Evolutionary conservation across 148 eudicot genomes (phyloP).

Genomic region (Selenicereus undatus): DNA sequence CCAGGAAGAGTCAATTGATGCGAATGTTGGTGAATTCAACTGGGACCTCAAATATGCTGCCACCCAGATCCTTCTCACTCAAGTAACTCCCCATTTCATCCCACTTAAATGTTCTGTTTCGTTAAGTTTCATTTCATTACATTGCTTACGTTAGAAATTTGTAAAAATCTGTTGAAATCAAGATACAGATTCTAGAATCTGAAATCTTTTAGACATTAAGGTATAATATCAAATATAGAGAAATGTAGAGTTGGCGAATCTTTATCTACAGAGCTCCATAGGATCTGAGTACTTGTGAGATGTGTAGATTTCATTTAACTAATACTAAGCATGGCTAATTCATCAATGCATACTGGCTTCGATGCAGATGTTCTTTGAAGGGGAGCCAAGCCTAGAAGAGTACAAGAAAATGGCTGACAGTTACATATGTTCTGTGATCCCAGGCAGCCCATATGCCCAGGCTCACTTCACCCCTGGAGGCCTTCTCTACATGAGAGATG

Average conservation of each 20-base stretch:
- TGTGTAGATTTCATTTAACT: no score
- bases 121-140: background rate
- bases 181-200: background rate
- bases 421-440: conserved; percentile 59
- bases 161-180: background rate
- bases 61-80: conserved; percentile 62
- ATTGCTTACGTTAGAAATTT: background rate
- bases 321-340: no score
- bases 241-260: no score
- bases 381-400: conserved; percentile 41
- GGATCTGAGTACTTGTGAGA: no score
- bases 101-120: background rate
- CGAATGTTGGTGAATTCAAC: conserved; percentile 59
- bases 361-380: conserved; percentile 55
- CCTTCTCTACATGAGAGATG: conserved; percentile 72
- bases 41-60: conserved; percentile 96
- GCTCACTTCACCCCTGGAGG: conserved; percentile 73
- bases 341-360: background rate
- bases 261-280: no score
- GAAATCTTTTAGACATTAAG: no score
- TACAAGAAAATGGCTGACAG: conserved; percentile 62
- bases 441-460: conserved; percentile 68
- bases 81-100: conserved; percentile 36
- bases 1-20: conserved; percentile 47
- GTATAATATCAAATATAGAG: no score